These are phyloP conservation scores for Ophiocordyceps robertsii DNA, from an alignment of 2,329 filamentous ascomycete species.

Conservation along the genomic window DNA sequence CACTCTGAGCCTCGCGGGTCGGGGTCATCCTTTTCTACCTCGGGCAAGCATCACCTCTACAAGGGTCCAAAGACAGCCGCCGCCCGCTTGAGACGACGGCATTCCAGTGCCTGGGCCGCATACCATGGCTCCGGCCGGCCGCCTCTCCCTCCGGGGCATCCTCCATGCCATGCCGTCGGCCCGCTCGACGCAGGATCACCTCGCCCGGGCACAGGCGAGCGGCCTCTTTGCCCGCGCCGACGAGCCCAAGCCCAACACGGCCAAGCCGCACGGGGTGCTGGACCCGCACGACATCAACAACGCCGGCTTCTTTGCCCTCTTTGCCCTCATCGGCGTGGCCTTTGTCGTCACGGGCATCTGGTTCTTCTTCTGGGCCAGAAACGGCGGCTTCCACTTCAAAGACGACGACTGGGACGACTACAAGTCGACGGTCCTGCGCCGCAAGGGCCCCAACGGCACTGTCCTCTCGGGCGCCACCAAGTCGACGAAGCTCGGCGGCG, in stretches of 20 bases:
- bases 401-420: constrained; percentile 95
- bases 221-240: constrained; percentile 23
- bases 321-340: constrained; percentile 66
- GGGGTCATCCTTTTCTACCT: too few species aligned
- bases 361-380: constrained; percentile 99
- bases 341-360: constrained; percentile 71
- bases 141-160: constrained; percentile 15
- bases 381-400: constrained; percentile 82
- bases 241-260: constrained; percentile 7
- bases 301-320: constrained; percentile 67
- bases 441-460: constrained; percentile 79
- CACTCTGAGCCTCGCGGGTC: too few species aligned
- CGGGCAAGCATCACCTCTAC: background rate
- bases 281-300: constrained; percentile 46
- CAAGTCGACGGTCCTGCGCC: constrained; percentile 83
- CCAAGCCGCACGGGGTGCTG: constrained; percentile 32
- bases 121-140: constrained; percentile 27
- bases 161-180: constrained; percentile 10
- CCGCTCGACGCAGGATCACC: constrained; percentile 7
- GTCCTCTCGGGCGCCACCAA: constrained; percentile 71
- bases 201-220: too few species aligned
- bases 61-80: background rate
- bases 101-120: constrained; percentile 5
- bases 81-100: background rate
- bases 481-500: constrained; percentile 74